Evolutionary conservation across 192 early-diverging fungal genomes (phyloP).

Genomic region (Ambispora gerdemannii): DNA sequence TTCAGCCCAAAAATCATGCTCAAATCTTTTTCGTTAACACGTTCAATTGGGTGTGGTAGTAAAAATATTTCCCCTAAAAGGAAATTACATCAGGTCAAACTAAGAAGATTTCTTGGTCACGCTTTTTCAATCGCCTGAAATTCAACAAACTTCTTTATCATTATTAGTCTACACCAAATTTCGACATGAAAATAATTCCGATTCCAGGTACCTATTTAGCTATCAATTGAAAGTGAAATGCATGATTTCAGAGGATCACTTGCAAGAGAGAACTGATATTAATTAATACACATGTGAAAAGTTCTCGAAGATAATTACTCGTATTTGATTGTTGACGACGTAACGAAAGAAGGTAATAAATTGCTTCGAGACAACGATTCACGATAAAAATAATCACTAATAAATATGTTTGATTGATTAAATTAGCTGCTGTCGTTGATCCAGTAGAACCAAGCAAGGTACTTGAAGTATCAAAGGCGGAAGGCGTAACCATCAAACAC

Average conservation of each 20-base stretch:
- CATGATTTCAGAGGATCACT: not conserved
- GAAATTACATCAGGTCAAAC: not conserved
- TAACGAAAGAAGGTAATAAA: constrained; percentile 50
- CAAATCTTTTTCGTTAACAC: too few relatives aligned
- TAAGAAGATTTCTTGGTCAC: not conserved
- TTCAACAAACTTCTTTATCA: too few relatives aligned
- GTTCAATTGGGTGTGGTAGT: too few relatives aligned
- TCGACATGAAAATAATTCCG: constrained; percentile 51
- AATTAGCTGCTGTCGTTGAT: constrained; percentile 70
- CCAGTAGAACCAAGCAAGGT: constrained; percentile 82
- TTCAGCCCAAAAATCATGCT: too few relatives aligned
- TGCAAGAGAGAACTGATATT: constrained; percentile 32
- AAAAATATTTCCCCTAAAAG: too few relatives aligned
- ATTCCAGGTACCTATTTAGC: constrained; percentile 33
- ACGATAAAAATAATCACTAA: not conserved
- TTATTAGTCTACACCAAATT: not conserved
- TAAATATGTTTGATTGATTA: not conserved
- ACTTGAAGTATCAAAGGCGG: constrained; percentile 49
- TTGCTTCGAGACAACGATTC: too few relatives aligned
- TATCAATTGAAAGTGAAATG: not conserved
- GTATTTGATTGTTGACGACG: constrained; percentile 75
- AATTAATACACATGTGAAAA: constrained; percentile 38
- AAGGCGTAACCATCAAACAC: constrained; percentile 51
- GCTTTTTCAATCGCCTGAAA: not conserved
- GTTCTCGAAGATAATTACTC: constrained; percentile 83